These are phyloP conservation scores for Saccharomyces pastorianus DNA, from an alignment of 1,139 yeast species.

Conservation along the genomic window DNA sequence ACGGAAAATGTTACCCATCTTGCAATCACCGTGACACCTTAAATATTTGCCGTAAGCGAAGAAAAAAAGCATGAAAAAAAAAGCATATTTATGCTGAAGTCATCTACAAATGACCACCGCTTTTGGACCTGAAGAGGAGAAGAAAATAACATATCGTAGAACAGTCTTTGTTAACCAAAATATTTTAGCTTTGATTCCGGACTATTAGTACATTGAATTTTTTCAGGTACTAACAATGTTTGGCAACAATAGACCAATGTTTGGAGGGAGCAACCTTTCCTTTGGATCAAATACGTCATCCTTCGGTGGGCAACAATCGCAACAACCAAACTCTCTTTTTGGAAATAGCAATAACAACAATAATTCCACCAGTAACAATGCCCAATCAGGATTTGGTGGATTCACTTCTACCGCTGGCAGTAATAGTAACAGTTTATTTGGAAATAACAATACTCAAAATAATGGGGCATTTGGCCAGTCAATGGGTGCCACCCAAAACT, in stretches of 20 bases:
- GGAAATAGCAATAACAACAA: background rate
- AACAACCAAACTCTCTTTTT: background rate
- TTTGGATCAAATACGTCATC: constrained; percentile 3
- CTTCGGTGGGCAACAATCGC: constrained; percentile 1
- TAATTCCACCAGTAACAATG: constrained; percentile 11
- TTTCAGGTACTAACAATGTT: constrained; percentile 4
- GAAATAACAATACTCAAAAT: background rate
- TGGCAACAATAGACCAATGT: constrained; percentile 7
- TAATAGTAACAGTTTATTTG: constrained; percentile 16
- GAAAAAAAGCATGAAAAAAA: background rate
- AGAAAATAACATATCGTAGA: background rate
- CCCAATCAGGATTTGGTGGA: constrained; percentile 52
- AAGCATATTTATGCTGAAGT: background rate
- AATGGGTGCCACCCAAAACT: constrained; percentile 12
- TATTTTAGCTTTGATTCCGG: background rate
- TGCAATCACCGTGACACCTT: background rate
- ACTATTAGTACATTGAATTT: background rate
- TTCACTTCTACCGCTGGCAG: constrained; percentile 36
- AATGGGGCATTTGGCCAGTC: background rate
- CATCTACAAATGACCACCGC: background rate
- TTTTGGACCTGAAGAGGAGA: background rate
- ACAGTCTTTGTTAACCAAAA: background rate
- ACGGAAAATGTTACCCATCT: background rate
- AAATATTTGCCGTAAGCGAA: background rate
- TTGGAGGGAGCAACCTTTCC: constrained; percentile 9